A percentile compares a stretch with the other conserved stretches of the same genome.
These are phyloP conservation scores for Ophiostoma piceae DNA, from an alignment of 2,329 filamentous ascomycete species.

Conservation along the genomic window DNA sequence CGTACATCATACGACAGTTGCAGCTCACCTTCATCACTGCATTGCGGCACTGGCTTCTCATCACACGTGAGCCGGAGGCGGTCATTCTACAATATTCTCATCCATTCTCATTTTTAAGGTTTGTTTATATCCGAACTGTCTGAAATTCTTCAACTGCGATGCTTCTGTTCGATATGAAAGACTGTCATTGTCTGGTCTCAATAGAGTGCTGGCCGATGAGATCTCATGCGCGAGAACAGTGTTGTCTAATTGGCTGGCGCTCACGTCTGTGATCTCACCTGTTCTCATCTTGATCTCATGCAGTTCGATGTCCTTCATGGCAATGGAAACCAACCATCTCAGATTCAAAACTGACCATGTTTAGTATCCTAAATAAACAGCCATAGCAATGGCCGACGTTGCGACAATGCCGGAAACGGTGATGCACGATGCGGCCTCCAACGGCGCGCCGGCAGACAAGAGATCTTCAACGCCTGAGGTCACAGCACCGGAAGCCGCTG, in stretches of 20 bases:
- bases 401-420: neutral
- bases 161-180: neutral
- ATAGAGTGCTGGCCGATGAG: neutral
- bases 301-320: neutral
- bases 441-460: neutral
- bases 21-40: neutral
- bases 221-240: neutral
- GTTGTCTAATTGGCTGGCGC: constrained; percentile 12
- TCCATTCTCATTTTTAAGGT: neutral
- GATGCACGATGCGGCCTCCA: neutral
- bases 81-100: neutral
- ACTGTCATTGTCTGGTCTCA: neutral
- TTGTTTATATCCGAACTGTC: neutral
- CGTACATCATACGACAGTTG: neutral
- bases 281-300: neutral
- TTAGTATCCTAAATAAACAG: neutral
- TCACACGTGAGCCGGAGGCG: neutral
- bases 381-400: neutral
- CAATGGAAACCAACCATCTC: neutral
- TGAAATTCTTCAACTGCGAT: neutral
- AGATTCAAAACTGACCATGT: neutral
- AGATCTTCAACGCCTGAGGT: neutral
- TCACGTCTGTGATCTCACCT: neutral
- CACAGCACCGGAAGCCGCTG: too few species aligned
- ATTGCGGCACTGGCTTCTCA: neutral